Evolutionary conservation across 108 stramenopile genomes (phyloP).

Genomic region (Cyclotella baltica): DNA sequence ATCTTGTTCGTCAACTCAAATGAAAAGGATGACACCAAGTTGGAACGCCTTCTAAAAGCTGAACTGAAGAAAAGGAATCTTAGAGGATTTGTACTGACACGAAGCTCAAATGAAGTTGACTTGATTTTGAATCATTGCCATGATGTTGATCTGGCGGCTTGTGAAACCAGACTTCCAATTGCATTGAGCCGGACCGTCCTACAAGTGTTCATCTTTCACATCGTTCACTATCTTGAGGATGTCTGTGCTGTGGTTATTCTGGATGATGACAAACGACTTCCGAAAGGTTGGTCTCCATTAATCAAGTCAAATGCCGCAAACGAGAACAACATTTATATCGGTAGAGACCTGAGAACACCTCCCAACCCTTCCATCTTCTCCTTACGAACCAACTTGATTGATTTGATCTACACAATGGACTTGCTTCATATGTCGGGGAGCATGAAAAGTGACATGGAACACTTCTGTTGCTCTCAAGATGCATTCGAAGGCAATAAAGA

Average conservation of each 20-base stretch:
- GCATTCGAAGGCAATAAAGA: not conserved
- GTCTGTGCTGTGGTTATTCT: slow-evolving; percentile 1
- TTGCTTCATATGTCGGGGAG: not conserved
- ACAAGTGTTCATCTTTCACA: slow-evolving; percentile 20
- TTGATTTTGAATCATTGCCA: not conserved
- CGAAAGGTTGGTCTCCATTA: slow-evolving; percentile 21
- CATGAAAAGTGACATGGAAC: not conserved
- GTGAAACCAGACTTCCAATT: slow-evolving; percentile 5
- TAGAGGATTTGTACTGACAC: not conserved
- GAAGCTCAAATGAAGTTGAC: not conserved
- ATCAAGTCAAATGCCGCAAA: not conserved
- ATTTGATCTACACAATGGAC: slow-evolving; percentile 13
- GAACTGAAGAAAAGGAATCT: not conserved
- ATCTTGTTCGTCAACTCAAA: slow-evolving; percentile 15
- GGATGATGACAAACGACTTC: slow-evolving; percentile 28
- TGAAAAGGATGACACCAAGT: no score
- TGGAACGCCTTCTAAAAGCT: not conserved
- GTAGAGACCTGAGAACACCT: slow-evolving; percentile 29
- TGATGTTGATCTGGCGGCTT: not conserved
- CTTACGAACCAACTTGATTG: slow-evolving; percentile 19
- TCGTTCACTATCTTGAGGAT: not conserved
- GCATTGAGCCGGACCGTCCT: slow-evolving; percentile 10
- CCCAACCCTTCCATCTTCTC: slow-evolving; percentile 21
- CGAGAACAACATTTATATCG: not conserved
- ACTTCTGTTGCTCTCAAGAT: slow-evolving; percentile 2